Base-by-base conservation (phyloP, 1,284 basidiomycete genomes). In the Ustilago curta region DNA sequence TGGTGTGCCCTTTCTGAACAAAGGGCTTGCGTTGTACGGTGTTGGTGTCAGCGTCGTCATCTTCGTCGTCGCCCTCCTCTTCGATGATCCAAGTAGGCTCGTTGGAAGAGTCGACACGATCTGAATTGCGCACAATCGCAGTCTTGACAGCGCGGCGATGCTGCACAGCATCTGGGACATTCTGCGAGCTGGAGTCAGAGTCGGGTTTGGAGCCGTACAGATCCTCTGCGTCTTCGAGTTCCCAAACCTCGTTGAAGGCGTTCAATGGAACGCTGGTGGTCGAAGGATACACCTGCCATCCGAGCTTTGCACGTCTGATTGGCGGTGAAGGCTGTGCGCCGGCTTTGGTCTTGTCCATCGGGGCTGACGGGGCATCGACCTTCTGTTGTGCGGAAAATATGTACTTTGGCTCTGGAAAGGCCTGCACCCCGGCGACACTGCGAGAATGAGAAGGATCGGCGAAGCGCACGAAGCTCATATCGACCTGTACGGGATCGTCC, bases 191-290 rank as follows among this genome's bases (percentile, higher is more conserved):
- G 7, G 27, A 16, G 12, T 66, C 49, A 3, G 43, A 27, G 12
- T 59, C 57, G 12, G 19, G 53, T 23, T 59, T 55, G 32, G 55
- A 52, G 3, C 31, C 42, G 53, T 75, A 65, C 19, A 72, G 56
- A 5, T 79, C 77, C 16, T 76, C 77, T 1, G 71, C 60, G 35
- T 80, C 78, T 43, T 77, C 78, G 11, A 80, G 61, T 23, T 80
- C 78, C 77, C 76, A 79, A 2, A 77, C 77, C 49, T 80, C 78
- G 62, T 77, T 80, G 68, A 66, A 80, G 1, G 78, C 74, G 16
- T 70, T 64, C 23, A 78, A 40, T 8, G 72, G 59, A n/a, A 80
- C 54, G 35, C 56, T 56, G 4, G 67, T 69, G 4, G 74, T 56
- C 2, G 74, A 74, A 0, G 70, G 70, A 39, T 71, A 66, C 6